Percentiles rank a stretch among this genome's conserved stretches.
phyloP scores from a whole-genome alignment of 148 eudicot genomes.

The Heliosperma pusillum region DNA sequence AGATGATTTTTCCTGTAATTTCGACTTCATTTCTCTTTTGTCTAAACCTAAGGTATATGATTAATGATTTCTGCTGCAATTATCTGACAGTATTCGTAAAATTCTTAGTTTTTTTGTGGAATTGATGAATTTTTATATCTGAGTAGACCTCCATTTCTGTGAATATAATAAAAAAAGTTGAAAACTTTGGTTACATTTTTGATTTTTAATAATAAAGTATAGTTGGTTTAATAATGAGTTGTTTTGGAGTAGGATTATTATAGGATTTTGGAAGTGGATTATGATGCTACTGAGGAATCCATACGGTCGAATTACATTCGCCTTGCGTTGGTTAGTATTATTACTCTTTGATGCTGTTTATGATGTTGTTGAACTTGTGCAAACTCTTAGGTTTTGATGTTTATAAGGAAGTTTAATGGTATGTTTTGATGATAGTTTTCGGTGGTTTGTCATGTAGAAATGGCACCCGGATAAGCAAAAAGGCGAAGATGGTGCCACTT shows the following conservation, averaged over 20 bases:
- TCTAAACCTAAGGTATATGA: conserved; percentile 63
- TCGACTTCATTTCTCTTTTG: conserved; percentile 55
- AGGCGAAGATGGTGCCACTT: conserved; percentile 52
- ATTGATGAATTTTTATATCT: background rate
- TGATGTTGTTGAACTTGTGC: background rate
- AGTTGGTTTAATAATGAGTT: too few species aligned
- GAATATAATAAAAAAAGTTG: background rate
- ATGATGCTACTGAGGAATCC: conserved; percentile 80
- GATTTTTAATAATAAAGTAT: too few species aligned
- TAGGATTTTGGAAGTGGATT: conserved; percentile 74
- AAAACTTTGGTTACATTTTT: too few species aligned
- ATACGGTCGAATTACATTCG: conserved; percentile 91
- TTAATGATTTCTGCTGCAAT: background rate
- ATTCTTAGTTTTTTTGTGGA: background rate
- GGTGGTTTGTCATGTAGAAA: conserved; percentile 45
- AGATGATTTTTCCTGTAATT: conserved; percentile 43
- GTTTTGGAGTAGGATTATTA: conserved; percentile 66
- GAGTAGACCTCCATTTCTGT: background rate
- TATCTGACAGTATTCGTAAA: background rate
- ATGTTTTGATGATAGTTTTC: background rate
- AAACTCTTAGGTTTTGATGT: background rate
- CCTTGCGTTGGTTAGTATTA: conserved; percentile 66
- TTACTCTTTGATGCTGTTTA: background rate
- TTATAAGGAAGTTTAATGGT: background rate
- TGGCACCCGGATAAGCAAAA: conserved; percentile 98